Percentiles rank a stretch among this genome's conserved stretches.
Conservation (phyloP, 2,329 filamentous ascomycete genomes). For the Aspergillus terreus region DNA sequence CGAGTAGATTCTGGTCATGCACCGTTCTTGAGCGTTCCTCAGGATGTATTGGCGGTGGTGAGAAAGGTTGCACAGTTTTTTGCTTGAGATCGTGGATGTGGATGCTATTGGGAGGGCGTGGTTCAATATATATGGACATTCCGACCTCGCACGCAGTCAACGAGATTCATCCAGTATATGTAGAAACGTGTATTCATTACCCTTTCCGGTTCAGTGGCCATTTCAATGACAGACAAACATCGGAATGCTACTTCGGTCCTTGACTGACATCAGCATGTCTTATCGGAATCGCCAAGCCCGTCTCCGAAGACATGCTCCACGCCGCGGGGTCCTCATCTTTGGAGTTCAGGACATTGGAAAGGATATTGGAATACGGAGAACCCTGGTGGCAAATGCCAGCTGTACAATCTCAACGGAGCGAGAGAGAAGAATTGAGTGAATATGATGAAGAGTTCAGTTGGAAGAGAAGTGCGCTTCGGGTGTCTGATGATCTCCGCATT, state of each 20-base stretch:
- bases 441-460: conserved; percentile 5
- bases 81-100: not conserved
- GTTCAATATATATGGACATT: too few relatives aligned
- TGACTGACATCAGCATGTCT: not conserved
- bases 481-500: conserved; percentile 34
- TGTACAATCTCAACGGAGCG: not conserved
- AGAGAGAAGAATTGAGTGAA: not conserved
- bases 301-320: too few relatives aligned
- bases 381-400: not conserved
- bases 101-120: too few relatives aligned
- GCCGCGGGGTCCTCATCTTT: too few relatives aligned
- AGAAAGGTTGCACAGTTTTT: not conserved
- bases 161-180: too few relatives aligned
- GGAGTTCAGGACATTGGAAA: not conserved
- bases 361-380: not conserved
- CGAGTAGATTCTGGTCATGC: not conserved
- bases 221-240: not conserved
- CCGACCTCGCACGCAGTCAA: too few relatives aligned
- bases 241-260: not conserved
- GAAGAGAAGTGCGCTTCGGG: conserved; percentile 27
- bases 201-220: not conserved
- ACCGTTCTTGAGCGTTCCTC: not conserved
- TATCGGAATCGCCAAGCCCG: not conserved
- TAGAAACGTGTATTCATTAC: not conserved
- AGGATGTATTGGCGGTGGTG: not conserved